Conservation (phyloP, 1,284 basidiomycete species). For the Malassezia furfur region DNA sequence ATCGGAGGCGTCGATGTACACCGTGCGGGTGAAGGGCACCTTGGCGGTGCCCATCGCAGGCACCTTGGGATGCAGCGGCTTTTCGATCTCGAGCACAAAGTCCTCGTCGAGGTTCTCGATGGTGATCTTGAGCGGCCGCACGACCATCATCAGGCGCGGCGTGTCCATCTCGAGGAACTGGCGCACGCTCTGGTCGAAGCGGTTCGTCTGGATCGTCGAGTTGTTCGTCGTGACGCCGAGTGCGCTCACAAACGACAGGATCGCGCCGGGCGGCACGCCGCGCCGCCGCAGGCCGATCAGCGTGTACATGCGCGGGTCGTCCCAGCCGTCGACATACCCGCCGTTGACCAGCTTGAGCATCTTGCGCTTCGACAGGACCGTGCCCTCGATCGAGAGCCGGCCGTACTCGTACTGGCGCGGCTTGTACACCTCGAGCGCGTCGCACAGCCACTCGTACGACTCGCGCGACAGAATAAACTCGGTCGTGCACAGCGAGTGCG, state of each 20-base stretch:
- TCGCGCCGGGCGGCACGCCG: conserved; percentile 89
- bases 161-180: conserved; percentile 80
- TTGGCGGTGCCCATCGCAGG: conserved; percentile 72
- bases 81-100: conserved; percentile 72
- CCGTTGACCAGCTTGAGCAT: conserved; percentile 79
- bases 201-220: conserved; percentile 73
- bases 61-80: conserved; percentile 88
- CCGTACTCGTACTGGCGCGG: conserved; percentile 98
- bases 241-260: conserved; percentile 80
- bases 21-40: conserved; percentile 75
- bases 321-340: conserved; percentile 81
- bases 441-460: conserved; percentile 98
- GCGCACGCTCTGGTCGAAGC: conserved; percentile 82
- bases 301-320: conserved; percentile 96
- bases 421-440: conserved; percentile 90
- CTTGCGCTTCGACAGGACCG: conserved; percentile 95
- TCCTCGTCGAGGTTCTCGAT: conserved; percentile 77
- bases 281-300: conserved; percentile 87
- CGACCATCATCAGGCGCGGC: conserved; percentile 83
- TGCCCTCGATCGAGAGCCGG: conserved; percentile 82
- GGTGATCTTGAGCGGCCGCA: conserved; percentile 79
- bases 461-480: conserved; percentile 95
- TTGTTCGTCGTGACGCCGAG: conserved; percentile 78
- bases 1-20: conserved; percentile 91
- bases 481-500: conserved; percentile 91